Evolutionary conservation across 1,139 yeast species (phyloP).

Genomic region (Blastobotrys arbuscula): DNA sequence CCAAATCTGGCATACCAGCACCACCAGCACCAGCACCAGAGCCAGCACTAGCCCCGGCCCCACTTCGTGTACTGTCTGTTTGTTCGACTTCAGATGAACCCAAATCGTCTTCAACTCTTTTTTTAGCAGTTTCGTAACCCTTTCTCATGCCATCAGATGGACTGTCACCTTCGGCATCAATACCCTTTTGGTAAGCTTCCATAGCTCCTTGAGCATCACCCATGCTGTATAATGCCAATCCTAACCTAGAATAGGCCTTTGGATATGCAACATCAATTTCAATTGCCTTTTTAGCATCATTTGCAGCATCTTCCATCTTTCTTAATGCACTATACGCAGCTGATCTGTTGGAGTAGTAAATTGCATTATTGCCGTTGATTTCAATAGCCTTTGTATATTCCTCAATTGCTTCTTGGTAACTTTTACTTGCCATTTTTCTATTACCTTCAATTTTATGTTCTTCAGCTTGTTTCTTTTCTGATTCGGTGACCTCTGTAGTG

Average conservation of each 20-base stretch:
- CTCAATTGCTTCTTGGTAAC: conserved; percentile 63
- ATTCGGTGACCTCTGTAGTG: conserved; percentile 39
- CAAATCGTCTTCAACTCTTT: conserved; percentile 73
- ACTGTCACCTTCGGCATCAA: conserved; percentile 77
- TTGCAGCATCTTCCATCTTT: conserved; percentile 70
- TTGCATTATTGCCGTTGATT: conserved; percentile 65
- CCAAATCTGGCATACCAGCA: conserved; percentile 51
- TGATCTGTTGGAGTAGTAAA: conserved; percentile 89
- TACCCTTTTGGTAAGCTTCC: conserved; percentile 84
- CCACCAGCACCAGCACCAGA: conserved; percentile 47
- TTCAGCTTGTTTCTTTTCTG: conserved; percentile 65
- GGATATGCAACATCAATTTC: conserved; percentile 72
- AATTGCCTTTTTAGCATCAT: conserved; percentile 79
- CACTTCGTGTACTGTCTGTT: conserved; percentile 18
- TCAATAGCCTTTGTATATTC: conserved; percentile 81
- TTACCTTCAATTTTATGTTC: conserved; percentile 84
- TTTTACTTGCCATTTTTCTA: conserved; percentile 77
- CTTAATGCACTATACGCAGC: conserved; percentile 86
- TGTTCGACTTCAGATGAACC: conserved; percentile 36
- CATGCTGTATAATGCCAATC: conserved; percentile 84
- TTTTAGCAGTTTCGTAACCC: conserved; percentile 91
- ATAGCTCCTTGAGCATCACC: conserved; percentile 86
- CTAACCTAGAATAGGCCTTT: conserved; percentile 92
- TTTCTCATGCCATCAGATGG: conserved; percentile 88
- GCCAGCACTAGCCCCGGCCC: conserved; percentile 14